Base-by-base conservation (phyloP, 2,329 filamentous ascomycete genomes). In the Fusarium multiceps region DNA sequence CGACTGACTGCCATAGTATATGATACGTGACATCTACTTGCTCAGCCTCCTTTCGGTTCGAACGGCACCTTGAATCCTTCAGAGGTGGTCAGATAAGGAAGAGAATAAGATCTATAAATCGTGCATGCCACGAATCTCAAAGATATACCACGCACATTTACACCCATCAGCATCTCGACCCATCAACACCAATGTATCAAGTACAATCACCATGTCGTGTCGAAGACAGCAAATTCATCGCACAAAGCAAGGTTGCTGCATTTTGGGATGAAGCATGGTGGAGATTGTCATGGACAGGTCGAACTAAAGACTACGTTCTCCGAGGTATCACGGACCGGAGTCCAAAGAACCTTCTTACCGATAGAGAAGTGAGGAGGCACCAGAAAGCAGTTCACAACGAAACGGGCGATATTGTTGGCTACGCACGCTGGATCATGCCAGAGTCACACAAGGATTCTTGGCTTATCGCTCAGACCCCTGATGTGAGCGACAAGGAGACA, bases 381-480 rank as follows among this genome's bases (percentile, higher is more conserved):
- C 67, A 73, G 27, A 71, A 69, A 12, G 47, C 73, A 9, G 45
- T 73, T 2, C 48, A 73, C n/a, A 41, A 20, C 2, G 62, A 53
- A 4, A 72, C 72, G 1, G 70, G 70, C 18, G 63, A 71, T 5
- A 66, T 75, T 3, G 72, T 74, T 4, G 74, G 74, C 0, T 76
- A 76, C 4, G 68, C 68, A 1, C 51, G 68, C 3, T 71, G 68
- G 68, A 58, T 71, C 2, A 21, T 71, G 18, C 68, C 68, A 4
- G 53, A 57, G 16, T 66, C 68, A 7, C 56, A 51, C 2, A 55
- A 59, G 11, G 11, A 34, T 2, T 42, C 18, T 11, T 71, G 68
- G 68, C 48, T 71, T 14, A n/a, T 47, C 25, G 63, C 68, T 1
- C 68, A 71, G 21, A 68, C 68, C 0, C 68, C 68, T 16, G 59